Base-by-base conservation (phyloP, 1,139 yeast genomes). In the Nadsonia starkeyi-henricii region DNA sequence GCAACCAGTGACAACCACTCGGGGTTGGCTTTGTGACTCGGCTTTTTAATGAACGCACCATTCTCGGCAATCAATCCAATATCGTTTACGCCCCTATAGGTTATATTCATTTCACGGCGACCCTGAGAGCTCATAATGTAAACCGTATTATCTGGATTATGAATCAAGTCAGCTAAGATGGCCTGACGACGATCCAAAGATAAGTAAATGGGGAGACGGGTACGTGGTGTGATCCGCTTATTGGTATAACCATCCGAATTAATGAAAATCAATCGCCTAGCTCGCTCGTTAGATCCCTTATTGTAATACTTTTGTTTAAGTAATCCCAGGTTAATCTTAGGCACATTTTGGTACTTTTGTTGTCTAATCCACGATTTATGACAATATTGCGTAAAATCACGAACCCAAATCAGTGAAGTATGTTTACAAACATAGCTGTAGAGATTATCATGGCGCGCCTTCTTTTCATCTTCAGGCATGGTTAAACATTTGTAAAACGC, bases 1-100 rank as follows among this genome's bases (percentile, higher is more conserved):
- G 75, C 75, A 20, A 75, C 39, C 17, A 33, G 17, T 9, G 39
- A 33, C 4, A 33, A 3, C 95, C 95, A 79, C 30, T 83, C 74
- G 52, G 41, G 42, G 13, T 48, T 49, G 2, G 66, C 69, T 0
- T 55, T 45, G 52, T 43, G 44, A 15, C 50, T 49, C 2, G 66
- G 70, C 0, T 55, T 45, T 39, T 57, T 46, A n/a, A 33, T 33
- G 55, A 70, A 80, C 1, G 88, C 94, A 41, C 97, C 97, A 60
- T 83, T 81, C 63, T 89, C 97, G 1, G 96, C 95, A 55, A 89
- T 79, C 47, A 89, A 69, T 0, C 97, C 97, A 37, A 89, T 61
- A 43, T 75, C 76, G 1, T 82, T 78, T 13, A 79, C 74, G 52
- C 88, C 74, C 41, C 81, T 72, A 64, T 81, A 88, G 48, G 79